Evolutionary conservation across 495 filamentous ascomycete species (phyloP).

Genomic region (Ascodesmis nigricans): DNA sequence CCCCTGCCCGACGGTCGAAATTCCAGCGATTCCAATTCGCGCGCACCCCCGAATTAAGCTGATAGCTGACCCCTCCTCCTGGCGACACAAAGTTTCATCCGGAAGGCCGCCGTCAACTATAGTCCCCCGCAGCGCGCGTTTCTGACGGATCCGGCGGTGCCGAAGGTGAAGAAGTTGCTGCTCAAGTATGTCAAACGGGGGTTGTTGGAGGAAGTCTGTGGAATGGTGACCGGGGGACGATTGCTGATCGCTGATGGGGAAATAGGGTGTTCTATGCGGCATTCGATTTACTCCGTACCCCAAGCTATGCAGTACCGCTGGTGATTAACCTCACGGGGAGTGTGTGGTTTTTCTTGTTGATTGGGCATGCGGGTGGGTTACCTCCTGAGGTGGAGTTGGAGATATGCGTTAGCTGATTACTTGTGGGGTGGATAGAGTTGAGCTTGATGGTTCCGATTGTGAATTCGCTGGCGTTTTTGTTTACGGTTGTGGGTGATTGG

Average conservation of each 20-base stretch:
- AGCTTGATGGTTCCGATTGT: conserved; percentile 87
- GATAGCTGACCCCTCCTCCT: not conserved
- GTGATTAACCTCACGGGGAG: conserved; percentile 82
- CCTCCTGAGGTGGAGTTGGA: conserved; percentile 1
- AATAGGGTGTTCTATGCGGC: conserved; percentile 45
- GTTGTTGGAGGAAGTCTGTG: not conserved
- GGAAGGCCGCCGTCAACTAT: conserved; percentile 39
- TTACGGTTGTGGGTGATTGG: conserved; percentile 90
- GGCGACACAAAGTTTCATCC: conserved; percentile 30
- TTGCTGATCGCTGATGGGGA: no score
- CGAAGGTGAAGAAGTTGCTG: conserved; percentile 9
- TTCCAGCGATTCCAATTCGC: not conserved
- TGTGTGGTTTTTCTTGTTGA: conserved; percentile 90
- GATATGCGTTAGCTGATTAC: conserved; percentile 3
- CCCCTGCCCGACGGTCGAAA: not conserved
- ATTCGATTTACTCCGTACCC: conserved; percentile 53
- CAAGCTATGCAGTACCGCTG: conserved; percentile 65
- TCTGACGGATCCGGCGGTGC: conserved; percentile 24
- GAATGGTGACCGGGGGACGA: conserved; percentile 2
- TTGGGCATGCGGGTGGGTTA: conserved; percentile 68
- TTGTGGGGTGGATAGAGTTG: conserved; percentile 38
- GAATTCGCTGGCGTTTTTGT: conserved; percentile 82
- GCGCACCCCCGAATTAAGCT: not conserved
- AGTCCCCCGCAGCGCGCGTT: conserved; percentile 31
- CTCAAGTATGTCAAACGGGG: conserved; percentile 11